Conservation (phyloP, 2,329 filamentous ascomycete species). For the Cadophora gregata region DNA sequence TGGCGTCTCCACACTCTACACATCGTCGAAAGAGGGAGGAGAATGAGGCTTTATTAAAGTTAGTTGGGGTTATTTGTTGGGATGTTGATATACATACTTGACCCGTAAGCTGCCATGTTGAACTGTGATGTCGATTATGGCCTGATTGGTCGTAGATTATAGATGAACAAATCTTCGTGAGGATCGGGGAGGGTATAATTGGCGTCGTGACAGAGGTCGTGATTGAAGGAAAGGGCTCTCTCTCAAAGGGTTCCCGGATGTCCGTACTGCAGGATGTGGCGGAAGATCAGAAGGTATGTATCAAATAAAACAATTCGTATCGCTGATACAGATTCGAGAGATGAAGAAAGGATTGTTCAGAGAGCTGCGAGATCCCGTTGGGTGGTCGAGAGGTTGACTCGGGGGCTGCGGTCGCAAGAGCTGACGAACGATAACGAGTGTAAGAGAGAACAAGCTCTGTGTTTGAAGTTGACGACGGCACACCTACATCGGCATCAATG, state of each 20-base stretch:
- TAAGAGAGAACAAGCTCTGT: conserved; percentile 37
- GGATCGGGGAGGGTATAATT: background rate
- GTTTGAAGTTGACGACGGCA: conserved; percentile 13
- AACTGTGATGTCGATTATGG: background rate
- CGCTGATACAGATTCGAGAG: conserved; percentile 28
- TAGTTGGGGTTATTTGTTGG: conserved; percentile 9
- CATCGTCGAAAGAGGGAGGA: conserved; percentile 61
- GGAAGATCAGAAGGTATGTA: conserved; percentile 19
- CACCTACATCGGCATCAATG: conserved; percentile 27
- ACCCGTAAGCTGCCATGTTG: conserved; percentile 27
- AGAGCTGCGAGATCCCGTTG: conserved; percentile 25
- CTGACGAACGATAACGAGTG: conserved; percentile 35
- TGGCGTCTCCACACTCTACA: conserved; percentile 57
- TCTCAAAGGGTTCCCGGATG: conserved; percentile 8
- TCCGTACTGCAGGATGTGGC: conserved; percentile 17
- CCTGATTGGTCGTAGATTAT: background rate
- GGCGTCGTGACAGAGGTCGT: conserved; percentile 14
- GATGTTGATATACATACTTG: conserved; percentile 25
- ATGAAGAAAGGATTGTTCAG: conserved; percentile 32
- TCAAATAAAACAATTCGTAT: conserved; percentile 22
- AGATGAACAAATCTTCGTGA: background rate
- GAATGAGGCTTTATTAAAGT: conserved; percentile 37
- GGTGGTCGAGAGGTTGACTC: conserved; percentile 13
- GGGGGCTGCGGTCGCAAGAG: conserved; percentile 26
- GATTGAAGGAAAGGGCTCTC: conserved; percentile 5